Base-by-base conservation (phyloP, 495 filamentous ascomycete genomes). In the Penicillium coprophilum region DNA sequence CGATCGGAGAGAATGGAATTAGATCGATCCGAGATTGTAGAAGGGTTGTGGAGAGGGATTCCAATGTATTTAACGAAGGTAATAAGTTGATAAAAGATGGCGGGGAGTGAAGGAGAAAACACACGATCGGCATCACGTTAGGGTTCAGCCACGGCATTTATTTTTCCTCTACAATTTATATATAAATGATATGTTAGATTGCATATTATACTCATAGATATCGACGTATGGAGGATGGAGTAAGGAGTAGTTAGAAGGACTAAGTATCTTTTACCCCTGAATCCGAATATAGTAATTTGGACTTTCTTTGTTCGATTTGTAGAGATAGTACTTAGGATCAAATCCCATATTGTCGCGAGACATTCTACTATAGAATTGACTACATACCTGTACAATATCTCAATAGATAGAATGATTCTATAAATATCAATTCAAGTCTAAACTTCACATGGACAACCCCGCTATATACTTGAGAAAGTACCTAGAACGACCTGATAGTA, bases 71-170 rank as follows among this genome's bases (percentile, higher is more conserved):
- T 38, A 38, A 13, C 32, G 13, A 34, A n/a, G 10, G 34, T n/a
- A 15, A 15, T 36, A n/a, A 38, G n/a, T 38, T 6, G 6, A 36
- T 36, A 38, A 52, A 59, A 61, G 61, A 58, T 66, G 63, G 65
- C 54, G 65, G 65, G 64, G 59, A 59, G 55, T 21, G 53, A 63
- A 56, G 59, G 57, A 57, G 50, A 50, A 50, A 50, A 28, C 20
- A 47, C 17, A 36, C 45, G 57, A 66, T 67, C 61, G 57, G 62
- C 61, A 44, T 38, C 46, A 36, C 49, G 34, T 50, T 50, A 20
- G 24, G 40, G 53, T 52, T 67, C 55, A 57, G 64, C 64, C 61
- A 62, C 61, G 30, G 20, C 9, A 49, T n/a, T n/a, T n/a, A n/a
- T n/a, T n/a, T n/a, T 27, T 27, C 7, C 7, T 6, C 24, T 27